Evolutionary conservation across 371 early-diverging fungal genomes (phyloP), one percentile per base, ranked within the genome.

Genomic region (Rhizopus delemar): DNA sequence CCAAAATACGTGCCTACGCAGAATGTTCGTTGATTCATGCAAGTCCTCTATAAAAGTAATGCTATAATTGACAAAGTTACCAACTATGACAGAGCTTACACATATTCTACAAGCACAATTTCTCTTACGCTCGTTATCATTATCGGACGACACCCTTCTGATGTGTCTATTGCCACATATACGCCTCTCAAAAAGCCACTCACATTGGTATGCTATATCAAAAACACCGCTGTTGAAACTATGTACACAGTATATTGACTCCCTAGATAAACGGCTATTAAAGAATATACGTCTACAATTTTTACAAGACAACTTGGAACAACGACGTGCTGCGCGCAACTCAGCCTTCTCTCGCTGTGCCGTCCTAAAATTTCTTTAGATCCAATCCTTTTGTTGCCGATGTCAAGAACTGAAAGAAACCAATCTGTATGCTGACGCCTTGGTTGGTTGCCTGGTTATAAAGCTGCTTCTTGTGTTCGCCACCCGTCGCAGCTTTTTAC

Each of bases 1-100:
- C 16, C 61, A 60, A 46, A 55, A 60, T 35, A 35, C 53, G 9
- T 60, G 36, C 33, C n/a, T 60, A 16, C 39, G 55, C 31, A 9
- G 50, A 32, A 60, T 60, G 0, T 60, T 53, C 46, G 54, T 54
- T 33, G 54, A 2, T 34, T 39, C 35, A 15, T 28, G 46, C 43
- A 33, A 29, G 15, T 53, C 54, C 15, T 52, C 52, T 8, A 33
- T 32, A 22, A 43, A 49, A 29, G 54, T 54, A 11, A 54, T 60
- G 46, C 53, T 52, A 8, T 54, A 53, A 32, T 5, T 60, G 43
- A 53, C 31, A 8, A 60, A 54, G 8, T 45, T 54, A 29, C 61
- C 55, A 1, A 33, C 38, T 12, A 57, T 38, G 57, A 49, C 8
- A 28, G 35, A 28, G 2, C 29, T 46, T 31, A n/a, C 41, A 3